Conservation (phyloP, 2,329 filamentous ascomycete species). For the Microsporum canis region DNA sequence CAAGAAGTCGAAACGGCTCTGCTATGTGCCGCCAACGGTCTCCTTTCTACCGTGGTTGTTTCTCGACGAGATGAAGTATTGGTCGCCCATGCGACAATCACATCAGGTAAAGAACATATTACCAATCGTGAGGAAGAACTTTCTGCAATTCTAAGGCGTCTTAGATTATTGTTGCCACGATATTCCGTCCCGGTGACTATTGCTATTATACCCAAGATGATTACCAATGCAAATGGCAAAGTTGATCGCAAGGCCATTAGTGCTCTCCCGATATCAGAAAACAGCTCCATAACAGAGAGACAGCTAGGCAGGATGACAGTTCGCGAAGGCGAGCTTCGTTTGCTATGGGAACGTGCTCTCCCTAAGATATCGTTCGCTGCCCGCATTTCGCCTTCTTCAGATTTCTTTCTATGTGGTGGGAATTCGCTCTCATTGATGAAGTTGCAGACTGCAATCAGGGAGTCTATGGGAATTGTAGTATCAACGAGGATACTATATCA, state of each 20-base stretch:
- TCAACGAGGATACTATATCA: no score
- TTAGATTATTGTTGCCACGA: no score
- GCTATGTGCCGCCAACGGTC: background rate
- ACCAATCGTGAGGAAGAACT: no score
- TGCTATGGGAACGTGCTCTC: conserved; percentile 6
- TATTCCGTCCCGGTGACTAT: no score
- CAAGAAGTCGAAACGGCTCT: background rate
- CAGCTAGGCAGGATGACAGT: no score
- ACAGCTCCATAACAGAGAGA: no score
- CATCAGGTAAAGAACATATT: background rate
- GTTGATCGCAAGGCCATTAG: no score
- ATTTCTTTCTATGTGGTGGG: conserved; percentile 22
- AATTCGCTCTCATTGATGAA: conserved; percentile 21
- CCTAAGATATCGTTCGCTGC: no score
- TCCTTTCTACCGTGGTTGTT: background rate
- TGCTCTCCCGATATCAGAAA: no score
- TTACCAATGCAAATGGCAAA: no score
- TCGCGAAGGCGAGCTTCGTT: background rate
- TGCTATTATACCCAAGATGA: no score
- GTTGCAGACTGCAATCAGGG: conserved; percentile 28
- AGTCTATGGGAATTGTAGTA: conserved; percentile 23
- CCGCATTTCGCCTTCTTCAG: background rate
- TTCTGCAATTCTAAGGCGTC: no score
- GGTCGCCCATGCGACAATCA: background rate
- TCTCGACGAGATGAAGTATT: background rate